Evolutionary conservation across 1,139 yeast species (phyloP), one percentile per base, ranked within the genome.

Genomic region (Zygosaccharomyces sapae): DNA sequence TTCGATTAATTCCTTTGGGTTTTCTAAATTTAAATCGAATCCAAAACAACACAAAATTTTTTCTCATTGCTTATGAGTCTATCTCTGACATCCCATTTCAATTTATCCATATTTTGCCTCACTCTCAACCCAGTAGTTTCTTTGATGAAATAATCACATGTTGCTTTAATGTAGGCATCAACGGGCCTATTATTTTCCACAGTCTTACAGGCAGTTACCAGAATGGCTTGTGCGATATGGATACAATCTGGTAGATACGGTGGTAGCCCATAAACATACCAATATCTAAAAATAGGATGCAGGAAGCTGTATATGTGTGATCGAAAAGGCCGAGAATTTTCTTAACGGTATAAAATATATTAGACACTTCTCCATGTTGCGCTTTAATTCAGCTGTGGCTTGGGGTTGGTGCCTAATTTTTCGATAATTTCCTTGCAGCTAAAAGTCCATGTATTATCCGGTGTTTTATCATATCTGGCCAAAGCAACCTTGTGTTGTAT

Each of bases 121-220:
- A 51, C 53, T 37, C 57, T 59, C 31, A 51, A 44, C 3, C 54
- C 57, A 3, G 59, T 57, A n/a, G 58, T 43, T 36, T 55, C 59
- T 44, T 58, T 62, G 39, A 56, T 43, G 27, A 62, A 45, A 52
- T 58, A 64, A 22, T 63, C 67, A 30, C 65, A 58, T 1, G 68
- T 64, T 3, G 63, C 61, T 44, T 64, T 63, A 3, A 65, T 63
- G 49, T 63, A 66, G 6, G 61, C 61, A 41, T 64, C 67, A 2
- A 61, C 59, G 2, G 68, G 68, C 46, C 69, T 58, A 52, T 65
- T 65, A 43, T 66, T 66, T 49, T 66, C 69, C 54, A 62, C 58
- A 8, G 62, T 52, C 51, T 66, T 66, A 48, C 69, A 65, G 2
- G 68, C 66, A 2, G 69, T 66, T 4, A 65, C 67, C 10, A 66